Percentiles rank a stretch among this genome's conserved stretches.
These are phyloP conservation scores for Apiotrichum akiyoshidainum DNA, from an alignment of 1,284 basidiomycete species.

Conservation along the genomic window DNA sequence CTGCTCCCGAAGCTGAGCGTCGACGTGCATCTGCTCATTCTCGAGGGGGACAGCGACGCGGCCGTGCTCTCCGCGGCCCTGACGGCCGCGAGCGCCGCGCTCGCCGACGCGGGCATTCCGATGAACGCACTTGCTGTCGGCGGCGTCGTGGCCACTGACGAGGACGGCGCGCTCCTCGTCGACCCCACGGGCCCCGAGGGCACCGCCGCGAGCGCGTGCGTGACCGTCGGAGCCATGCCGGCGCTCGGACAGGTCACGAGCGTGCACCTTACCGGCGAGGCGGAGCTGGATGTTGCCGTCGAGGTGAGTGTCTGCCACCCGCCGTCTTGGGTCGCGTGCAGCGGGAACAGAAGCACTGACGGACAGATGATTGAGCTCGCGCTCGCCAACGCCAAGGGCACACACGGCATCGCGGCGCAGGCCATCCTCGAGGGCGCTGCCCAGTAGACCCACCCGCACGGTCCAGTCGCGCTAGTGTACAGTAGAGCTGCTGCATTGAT, in stretches of 20 bases:
- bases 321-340: too few species aligned
- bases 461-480: neutral
- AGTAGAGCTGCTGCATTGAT: too few species aligned
- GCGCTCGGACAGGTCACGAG: conserved; percentile 83
- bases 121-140: conserved; percentile 48
- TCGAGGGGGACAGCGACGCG: conserved; percentile 85
- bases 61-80: conserved; percentile 77
- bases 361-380: conserved; percentile 39
- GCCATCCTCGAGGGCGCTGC: conserved; percentile 27
- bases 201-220: conserved; percentile 58
- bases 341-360: neutral
- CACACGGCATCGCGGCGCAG: conserved; percentile 34
- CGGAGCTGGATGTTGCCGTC: conserved; percentile 33
- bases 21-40: conserved; percentile 84
- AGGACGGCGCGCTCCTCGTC: conserved; percentile 55
- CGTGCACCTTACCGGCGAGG: conserved; percentile 70
- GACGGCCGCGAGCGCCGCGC: conserved; percentile 82
- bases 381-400: conserved; percentile 24
- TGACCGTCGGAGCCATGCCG: conserved; percentile 79
- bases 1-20: conserved; percentile 89
- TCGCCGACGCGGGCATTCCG: conserved; percentile 54
- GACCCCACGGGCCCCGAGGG: conserved; percentile 64
- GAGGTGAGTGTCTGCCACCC: conserved; percentile 42
- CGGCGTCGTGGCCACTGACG: conserved; percentile 22
- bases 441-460: neutral